Percentiles rank a stretch among this genome's conserved stretches.
Evolutionary conservation across 805 yeast genomes (phyloP).

Genomic region (Candida ortonii): DNA sequence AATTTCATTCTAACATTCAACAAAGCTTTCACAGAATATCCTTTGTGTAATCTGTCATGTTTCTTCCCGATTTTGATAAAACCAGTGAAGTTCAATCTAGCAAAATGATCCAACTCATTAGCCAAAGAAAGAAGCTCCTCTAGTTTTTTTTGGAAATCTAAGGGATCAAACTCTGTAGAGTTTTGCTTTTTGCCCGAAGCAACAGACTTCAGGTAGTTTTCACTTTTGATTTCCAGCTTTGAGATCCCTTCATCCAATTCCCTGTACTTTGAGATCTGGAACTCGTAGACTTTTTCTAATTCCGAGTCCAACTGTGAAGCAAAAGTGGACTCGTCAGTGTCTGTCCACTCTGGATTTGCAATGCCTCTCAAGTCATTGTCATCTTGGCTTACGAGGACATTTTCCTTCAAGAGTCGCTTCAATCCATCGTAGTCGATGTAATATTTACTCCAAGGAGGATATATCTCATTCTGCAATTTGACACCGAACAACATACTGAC

Average conservation of each 20-base stretch:
- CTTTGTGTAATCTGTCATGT: conserved; percentile 87
- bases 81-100: conserved; percentile 91
- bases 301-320: conserved; percentile 66
- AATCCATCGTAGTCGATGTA: conserved; percentile 65
- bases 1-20: conserved; percentile 82
- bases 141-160: conserved; percentile 59
- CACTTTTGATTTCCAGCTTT: conserved; percentile 59
- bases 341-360: conserved; percentile 50
- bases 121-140: conserved; percentile 75
- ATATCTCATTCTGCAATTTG: conserved; percentile 75
- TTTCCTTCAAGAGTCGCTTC: conserved; percentile 69
- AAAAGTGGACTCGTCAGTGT: conserved; percentile 67
- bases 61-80: conserved; percentile 92
- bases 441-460: conserved; percentile 82
- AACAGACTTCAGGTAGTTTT: conserved; percentile 30
- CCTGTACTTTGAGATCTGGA: conserved; percentile 66
- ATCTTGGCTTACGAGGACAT: conserved; percentile 33
- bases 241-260: conserved; percentile 64
- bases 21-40: conserved; percentile 86
- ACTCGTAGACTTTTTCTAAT: conserved; percentile 72
- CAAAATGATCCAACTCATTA: conserved; percentile 83
- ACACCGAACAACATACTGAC: conserved; percentile 76
- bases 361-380: conserved; percentile 7
- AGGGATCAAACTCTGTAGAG: conserved; percentile 50
- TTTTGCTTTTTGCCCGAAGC: conserved; percentile 24